phyloP scores from a whole-genome alignment of 2,329 filamentous ascomycete species.

The Didymella exigua region DNA sequence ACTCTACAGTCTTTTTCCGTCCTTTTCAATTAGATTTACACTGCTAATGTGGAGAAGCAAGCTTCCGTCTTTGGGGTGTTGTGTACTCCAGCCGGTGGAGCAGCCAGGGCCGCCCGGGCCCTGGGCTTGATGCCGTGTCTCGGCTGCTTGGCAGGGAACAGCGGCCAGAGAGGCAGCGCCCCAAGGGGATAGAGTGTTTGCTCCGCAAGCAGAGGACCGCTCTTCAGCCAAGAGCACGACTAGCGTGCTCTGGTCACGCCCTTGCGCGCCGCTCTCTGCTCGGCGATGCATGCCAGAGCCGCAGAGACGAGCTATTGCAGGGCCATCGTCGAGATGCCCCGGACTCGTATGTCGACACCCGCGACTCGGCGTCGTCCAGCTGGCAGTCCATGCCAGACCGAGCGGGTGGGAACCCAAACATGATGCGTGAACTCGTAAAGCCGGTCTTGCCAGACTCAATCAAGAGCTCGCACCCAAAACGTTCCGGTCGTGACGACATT shows the following conservation, averaged over 20 bases:
- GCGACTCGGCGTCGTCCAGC: constrained; percentile 42
- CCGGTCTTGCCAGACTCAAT: constrained; percentile 45
- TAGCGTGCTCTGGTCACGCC: constrained; percentile 40
- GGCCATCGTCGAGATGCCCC: constrained; percentile 47
- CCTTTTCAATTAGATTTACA: constrained; percentile 16
- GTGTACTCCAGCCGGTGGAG: constrained; percentile 9
- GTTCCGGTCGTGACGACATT: constrained; percentile 43
- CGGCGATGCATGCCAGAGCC: neutral
- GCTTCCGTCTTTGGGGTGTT: constrained; percentile 9
- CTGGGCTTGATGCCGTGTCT: constrained; percentile 13
- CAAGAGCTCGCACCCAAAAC: constrained; percentile 44
- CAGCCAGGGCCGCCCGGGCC: constrained; percentile 7
- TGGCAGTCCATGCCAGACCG: constrained; percentile 49
- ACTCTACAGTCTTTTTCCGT: constrained; percentile 5
- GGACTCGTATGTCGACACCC: constrained; percentile 43
- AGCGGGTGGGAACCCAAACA: constrained; percentile 35
- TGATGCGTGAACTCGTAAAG: constrained; percentile 40
- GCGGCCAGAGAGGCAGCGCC: neutral
- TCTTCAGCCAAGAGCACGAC: constrained; percentile 38
- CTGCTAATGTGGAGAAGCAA: constrained; percentile 14
- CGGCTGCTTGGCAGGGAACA: neutral
- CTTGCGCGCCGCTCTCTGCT: constrained; percentile 12
- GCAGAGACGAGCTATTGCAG: constrained; percentile 43
- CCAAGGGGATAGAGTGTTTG: constrained; percentile 30
- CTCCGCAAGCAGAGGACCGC: constrained; percentile 49